Evolutionary conservation across 75 land plant genomes (phyloP).

Genomic region (Chamaecyparis obtusa): DNA sequence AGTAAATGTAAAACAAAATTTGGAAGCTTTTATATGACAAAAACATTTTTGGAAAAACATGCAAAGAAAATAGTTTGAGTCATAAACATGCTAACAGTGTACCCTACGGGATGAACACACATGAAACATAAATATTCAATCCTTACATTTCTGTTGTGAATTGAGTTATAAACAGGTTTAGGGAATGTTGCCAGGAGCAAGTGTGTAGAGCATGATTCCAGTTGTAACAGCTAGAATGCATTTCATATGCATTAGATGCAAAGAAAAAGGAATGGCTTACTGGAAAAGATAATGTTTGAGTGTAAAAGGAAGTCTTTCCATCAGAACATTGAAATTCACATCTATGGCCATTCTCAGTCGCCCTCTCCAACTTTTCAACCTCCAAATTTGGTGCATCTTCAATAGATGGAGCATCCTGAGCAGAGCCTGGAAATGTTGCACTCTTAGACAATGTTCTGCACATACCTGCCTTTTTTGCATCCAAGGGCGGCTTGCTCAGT

Average conservation of each 20-base stretch:
- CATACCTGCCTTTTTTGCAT: neutral
- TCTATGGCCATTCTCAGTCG: neutral
- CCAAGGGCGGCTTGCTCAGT: neutral
- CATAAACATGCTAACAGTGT: neutral
- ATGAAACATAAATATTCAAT: neutral
- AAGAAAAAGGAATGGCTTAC: conserved; percentile 1
- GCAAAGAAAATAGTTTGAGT: neutral
- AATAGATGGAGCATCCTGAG: neutral
- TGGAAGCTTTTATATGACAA: neutral
- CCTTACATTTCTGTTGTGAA: neutral
- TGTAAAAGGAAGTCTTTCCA: neutral
- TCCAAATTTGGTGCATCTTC: neutral
- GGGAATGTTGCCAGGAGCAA: neutral
- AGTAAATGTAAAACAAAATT: neutral
- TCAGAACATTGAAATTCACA: neutral
- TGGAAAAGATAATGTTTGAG: conserved; percentile 8
- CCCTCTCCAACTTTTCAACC: neutral
- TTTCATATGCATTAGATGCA: neutral
- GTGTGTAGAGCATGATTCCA: neutral
- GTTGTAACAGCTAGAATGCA: neutral
- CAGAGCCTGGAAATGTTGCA: conserved; percentile 11
- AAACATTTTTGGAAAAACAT: neutral
- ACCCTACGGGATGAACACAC: neutral
- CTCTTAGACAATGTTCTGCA: conserved; percentile 8
- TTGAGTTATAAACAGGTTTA: neutral